A percentile compares a stretch with the other conserved stretches of the same genome.
Evolutionary conservation across 2,329 filamentous ascomycete species (phyloP).

Genomic region (Hymenoscyphus repandus): DNA sequence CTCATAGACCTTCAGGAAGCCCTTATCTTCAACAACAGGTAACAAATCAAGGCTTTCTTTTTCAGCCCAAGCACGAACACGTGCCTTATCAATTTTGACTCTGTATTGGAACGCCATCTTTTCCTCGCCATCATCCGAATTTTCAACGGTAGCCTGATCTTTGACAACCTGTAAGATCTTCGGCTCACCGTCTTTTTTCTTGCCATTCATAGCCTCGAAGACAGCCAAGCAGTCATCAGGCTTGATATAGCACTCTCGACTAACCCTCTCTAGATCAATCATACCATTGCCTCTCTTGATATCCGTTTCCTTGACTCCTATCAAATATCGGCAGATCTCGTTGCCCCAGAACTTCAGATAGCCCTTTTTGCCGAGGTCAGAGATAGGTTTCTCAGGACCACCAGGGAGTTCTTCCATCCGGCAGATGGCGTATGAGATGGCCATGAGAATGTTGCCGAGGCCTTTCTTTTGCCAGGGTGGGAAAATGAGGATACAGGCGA

Average conservation of each 20-base stretch:
- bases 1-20: conserved; percentile 27
- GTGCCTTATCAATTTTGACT: conserved; percentile 45
- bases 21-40: conserved; percentile 64
- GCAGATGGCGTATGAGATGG: conserved; percentile 87
- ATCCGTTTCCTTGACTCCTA: too few species aligned
- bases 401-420: conserved; percentile 77
- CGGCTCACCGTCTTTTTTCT: conserved; percentile 42
- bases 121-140: conserved; percentile 37
- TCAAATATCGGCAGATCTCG: conserved; percentile 69
- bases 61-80: conserved; percentile 62
- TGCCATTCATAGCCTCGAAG: conserved; percentile 67
- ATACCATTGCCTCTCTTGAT: conserved; percentile 31
- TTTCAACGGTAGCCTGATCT: too few species aligned
- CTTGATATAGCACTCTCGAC: conserved; percentile 74
- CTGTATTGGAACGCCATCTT: conserved; percentile 27
- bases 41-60: conserved; percentile 65
- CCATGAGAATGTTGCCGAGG: conserved; percentile 84
- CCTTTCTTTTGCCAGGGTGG: conserved; percentile 93
- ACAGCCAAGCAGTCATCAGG: conserved; percentile 77
- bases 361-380: conserved; percentile 74
- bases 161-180: too few species aligned
- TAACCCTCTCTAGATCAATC: conserved; percentile 65
- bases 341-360: conserved; percentile 84
- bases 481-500: conserved; percentile 93
- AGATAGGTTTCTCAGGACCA: conserved; percentile 90